phyloP scores from a whole-genome alignment of 2,329 filamentous ascomycete species.

The Bipolaris sorokiniana region DNA sequence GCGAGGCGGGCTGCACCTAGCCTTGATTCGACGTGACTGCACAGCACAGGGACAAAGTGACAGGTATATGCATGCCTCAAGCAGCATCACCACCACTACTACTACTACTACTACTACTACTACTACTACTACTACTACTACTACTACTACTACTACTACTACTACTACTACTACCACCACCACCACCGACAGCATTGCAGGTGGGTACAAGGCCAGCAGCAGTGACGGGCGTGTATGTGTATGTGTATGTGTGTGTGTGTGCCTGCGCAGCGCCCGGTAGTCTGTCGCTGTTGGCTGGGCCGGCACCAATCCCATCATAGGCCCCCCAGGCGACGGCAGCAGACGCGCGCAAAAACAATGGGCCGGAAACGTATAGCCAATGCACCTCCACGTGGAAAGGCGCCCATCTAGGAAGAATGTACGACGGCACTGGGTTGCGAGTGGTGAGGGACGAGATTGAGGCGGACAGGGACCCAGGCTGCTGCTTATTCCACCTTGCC shows the following conservation, averaged over 20 bases:
- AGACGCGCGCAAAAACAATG: constrained; percentile 30
- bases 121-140: too few species aligned
- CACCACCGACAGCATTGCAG: too few species aligned
- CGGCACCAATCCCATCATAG: constrained; percentile 4
- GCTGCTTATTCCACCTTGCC: constrained; percentile 39
- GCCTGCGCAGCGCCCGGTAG: constrained; percentile 1
- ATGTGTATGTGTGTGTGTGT: too few species aligned
- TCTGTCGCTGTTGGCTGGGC: constrained; percentile 3
- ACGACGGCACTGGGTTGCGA: constrained; percentile 32
- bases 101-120: too few species aligned
- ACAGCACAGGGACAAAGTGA: not conserved
- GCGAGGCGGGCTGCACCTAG: not conserved
- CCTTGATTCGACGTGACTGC: constrained; percentile 19
- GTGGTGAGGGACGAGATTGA: constrained; percentile 33
- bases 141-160: too few species aligned
- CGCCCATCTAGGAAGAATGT: constrained; percentile 29
- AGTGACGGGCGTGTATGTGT: too few species aligned
- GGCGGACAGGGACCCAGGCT: constrained; percentile 16
- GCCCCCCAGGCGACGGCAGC: constrained; percentile 16
- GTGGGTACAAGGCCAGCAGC: too few species aligned
- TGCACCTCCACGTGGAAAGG: constrained; percentile 45
- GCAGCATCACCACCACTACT: too few species aligned
- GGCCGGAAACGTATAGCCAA: constrained; percentile 19
- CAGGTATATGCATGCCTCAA: too few species aligned
- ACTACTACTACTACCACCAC: too few species aligned